Base-by-base conservation (phyloP, 164 flowering plant genomes). In the Pachysandra terminalis region DNA sequence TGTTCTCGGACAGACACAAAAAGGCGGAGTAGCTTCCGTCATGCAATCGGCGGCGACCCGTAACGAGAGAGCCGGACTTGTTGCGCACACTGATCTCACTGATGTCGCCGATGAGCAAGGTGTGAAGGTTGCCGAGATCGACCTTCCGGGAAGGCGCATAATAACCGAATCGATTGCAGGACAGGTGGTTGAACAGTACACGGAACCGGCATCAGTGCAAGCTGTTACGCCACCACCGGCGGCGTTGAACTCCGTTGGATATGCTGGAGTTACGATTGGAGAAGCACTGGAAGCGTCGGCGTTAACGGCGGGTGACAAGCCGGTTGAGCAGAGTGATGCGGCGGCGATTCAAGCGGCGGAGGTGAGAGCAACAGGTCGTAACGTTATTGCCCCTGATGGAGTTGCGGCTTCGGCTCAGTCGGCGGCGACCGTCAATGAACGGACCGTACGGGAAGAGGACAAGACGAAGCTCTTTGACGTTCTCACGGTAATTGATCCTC, bases 261-360 rank as follows among this genome's bases (percentile, higher is more conserved):
- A 49, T 0, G 80, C 71, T 16, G 68, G 61, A 0, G 66, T 82
- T 2, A 83, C 87, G 6, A 80, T 81, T 6, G 87, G 87, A 7
- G 86, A 85, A 56, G 87, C 91, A 0, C 68, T 83, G 3, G 87
- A 82, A 57, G 82, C 84, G 0, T 15, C 81, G 0, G 84, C 77
- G 17, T 45, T 68, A 14, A 52, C 82, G 0, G 77, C 77, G 0
- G 85, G 86, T 0, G 71, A 82, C 64, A 85, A 80, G 58, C 79
- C 89, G 0, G 74, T 87, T 2, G 85, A 81, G 19, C 73, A 71
- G n/a, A 79, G 82, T 21, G 91, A 87, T 57, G 89, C 87, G 0
- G 82, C 85, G 0, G 87, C 91, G 0, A 84, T 85, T 13, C 78
- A 73, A 53, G 87, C 84, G 0, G 89, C 89, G 0, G 89, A 83